phyloP scores from a whole-genome alignment of 768 basidiomycete genomes.

The Dioszegia crocea region DNA sequence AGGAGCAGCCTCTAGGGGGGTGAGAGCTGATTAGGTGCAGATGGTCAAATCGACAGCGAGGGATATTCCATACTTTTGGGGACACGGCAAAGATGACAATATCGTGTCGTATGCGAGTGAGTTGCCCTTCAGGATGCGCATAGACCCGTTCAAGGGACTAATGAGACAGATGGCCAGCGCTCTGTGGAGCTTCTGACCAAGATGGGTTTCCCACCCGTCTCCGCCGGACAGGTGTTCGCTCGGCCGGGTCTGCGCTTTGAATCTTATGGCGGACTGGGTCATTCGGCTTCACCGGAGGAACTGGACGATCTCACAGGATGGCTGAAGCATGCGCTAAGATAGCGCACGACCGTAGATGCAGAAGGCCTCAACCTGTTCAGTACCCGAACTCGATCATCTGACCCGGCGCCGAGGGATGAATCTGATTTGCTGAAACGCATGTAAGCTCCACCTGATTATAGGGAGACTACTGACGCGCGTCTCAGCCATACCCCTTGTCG shows the following conservation, averaged over 20 bases:
- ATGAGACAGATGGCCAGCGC: slow-evolving; percentile 50
- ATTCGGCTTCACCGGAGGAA: slow-evolving; percentile 63
- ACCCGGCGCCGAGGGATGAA: no score
- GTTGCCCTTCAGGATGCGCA: slow-evolving; percentile 6
- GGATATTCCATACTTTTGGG: slow-evolving; percentile 76
- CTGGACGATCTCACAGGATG: slow-evolving; percentile 66
- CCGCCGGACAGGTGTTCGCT: slow-evolving; percentile 24
- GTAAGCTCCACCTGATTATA: no score
- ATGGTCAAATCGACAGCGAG: slow-evolving; percentile 61
- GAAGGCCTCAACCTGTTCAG: no score
- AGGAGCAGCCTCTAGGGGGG: neutral
- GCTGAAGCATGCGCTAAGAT: slow-evolving; percentile 55
- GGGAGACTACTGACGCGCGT: no score
- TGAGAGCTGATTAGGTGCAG: slow-evolving; percentile 48
- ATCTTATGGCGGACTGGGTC: slow-evolving; percentile 64
- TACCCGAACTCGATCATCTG: no score
- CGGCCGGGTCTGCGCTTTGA: slow-evolving; percentile 63
- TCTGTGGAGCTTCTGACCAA: slow-evolving; percentile 61
- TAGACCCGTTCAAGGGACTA: no score
- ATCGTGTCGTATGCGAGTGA: slow-evolving; percentile 60
- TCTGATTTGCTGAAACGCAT: no score
- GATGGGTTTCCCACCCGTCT: slow-evolving; percentile 54
- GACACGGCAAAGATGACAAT: slow-evolving; percentile 71
- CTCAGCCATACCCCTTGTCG: no score
- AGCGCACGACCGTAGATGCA: neutral